Conservation (phyloP, 2,329 filamentous ascomycete genomes). For the Aspergillaceae sp. region DNA sequence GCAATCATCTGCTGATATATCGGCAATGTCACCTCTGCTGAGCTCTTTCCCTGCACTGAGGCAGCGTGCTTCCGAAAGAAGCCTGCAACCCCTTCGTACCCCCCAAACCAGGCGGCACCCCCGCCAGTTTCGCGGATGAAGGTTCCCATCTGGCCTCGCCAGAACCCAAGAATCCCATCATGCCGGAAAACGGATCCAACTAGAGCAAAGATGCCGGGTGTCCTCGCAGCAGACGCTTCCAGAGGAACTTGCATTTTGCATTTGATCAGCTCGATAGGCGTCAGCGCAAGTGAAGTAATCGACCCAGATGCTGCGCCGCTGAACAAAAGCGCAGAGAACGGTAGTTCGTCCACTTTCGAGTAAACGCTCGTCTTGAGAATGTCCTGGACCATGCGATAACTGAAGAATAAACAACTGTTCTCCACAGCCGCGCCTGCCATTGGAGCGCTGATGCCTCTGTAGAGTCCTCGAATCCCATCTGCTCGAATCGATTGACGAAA, state of each 20-base stretch:
- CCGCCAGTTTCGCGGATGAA: conserved; percentile 90
- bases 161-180: conserved; percentile 78
- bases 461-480: conserved; percentile 74
- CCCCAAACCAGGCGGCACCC: conserved; percentile 89
- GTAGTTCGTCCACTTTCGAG: conserved; percentile 47
- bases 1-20: conserved; percentile 81
- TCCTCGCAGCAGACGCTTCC: conserved; percentile 28
- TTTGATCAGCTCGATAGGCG: conserved; percentile 93
- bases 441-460: conserved; percentile 87
- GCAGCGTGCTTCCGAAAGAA: conserved; percentile 52
- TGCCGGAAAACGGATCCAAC: conserved; percentile 72
- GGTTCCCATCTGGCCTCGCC: conserved; percentile 90
- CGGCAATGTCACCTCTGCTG: conserved; percentile 49
- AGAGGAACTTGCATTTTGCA: conserved; percentile 88
- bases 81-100: conserved; percentile 70
- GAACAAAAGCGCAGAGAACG: conserved; percentile 64
- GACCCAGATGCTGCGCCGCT: conserved; percentile 82
- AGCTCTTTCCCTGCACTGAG: background rate
- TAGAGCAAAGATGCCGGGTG: conserved; percentile 59
- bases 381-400: conserved; percentile 61
- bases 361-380: conserved; percentile 58
- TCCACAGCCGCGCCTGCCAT: conserved; percentile 85
- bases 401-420: conserved; percentile 87
- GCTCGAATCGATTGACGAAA: conserved; percentile 74
- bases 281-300: conserved; percentile 83